phyloP scores from a whole-genome alignment of 225 moss, liverwort and hornwort species.

The Thuidium tamariscinum region DNA sequence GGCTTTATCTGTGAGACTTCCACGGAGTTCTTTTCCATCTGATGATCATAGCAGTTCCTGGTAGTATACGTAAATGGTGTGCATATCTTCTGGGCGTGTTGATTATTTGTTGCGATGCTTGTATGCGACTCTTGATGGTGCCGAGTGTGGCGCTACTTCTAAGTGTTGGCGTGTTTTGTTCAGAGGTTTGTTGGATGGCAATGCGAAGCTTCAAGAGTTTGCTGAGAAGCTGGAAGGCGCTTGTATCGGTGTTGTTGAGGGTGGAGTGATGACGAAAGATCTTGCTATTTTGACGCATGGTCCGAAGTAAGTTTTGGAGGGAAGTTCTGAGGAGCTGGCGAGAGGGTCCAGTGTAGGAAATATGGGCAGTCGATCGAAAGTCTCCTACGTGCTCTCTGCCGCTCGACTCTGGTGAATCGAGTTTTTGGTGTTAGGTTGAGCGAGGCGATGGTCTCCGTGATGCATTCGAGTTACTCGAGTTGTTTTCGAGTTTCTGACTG shows the following conservation, averaged over 20 bases:
- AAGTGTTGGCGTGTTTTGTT: neutral
- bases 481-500: neutral
- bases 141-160: too few relatives aligned
- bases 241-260: conserved; percentile 64
- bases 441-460: neutral
- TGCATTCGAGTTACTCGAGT: neutral
- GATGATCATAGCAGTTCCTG: neutral
- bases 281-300: conserved; percentile 78
- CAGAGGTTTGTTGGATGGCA: conserved; percentile 65
- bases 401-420: neutral
- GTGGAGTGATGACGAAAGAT: conserved; percentile 93
- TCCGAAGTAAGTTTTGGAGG: conserved; percentile 41
- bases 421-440: neutral
- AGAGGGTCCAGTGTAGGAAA: neutral
- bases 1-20: neutral
- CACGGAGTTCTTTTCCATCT: neutral
- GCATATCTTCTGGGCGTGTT: neutral
- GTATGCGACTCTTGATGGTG: neutral
- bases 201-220: conserved; percentile 50
- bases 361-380: neutral
- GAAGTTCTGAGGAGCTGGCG: neutral
- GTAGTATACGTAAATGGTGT: neutral
- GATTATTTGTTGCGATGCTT: neutral
- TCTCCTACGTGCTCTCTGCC: neutral
- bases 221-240: conserved; percentile 76